These are phyloP conservation scores for Verticillium tricorpus DNA, from an alignment of 2,329 filamentous ascomycete species.

Conservation along the genomic window DNA sequence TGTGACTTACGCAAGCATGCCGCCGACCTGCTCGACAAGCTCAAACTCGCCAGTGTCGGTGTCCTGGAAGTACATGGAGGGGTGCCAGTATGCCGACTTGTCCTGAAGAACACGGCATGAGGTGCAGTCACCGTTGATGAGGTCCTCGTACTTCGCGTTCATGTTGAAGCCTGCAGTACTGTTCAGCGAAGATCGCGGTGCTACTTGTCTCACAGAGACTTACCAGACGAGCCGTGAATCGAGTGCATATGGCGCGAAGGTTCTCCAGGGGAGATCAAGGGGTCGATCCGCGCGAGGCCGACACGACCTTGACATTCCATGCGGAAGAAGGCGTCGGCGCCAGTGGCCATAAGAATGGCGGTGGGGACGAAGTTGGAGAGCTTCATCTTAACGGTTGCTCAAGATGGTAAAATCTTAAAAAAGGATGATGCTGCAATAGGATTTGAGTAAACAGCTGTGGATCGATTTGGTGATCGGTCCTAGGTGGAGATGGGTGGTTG, in stretches of 20 bases:
- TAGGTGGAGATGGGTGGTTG: neutral
- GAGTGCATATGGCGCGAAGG: slow-evolving; percentile 66
- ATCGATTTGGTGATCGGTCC: neutral
- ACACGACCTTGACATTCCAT: slow-evolving; percentile 74
- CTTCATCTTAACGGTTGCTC: neutral
- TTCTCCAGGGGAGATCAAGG: slow-evolving; percentile 60
- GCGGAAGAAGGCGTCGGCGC: slow-evolving; percentile 74
- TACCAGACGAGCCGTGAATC: slow-evolving; percentile 73
- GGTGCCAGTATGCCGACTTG: slow-evolving; percentile 86
- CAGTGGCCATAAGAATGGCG: slow-evolving; percentile 1
- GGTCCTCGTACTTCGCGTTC: slow-evolving; percentile 49
- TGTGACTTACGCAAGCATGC: slow-evolving; percentile 73
- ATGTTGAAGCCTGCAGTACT: slow-evolving; percentile 57
- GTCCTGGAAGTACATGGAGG: slow-evolving; percentile 72
- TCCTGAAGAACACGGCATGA: slow-evolving; percentile 78
- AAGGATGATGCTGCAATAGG: neutral
- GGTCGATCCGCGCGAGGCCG: slow-evolving; percentile 71
- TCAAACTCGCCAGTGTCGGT: slow-evolving; percentile 58
- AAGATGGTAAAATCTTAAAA: neutral
- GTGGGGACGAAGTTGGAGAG: neutral
- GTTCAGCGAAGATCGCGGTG: neutral
- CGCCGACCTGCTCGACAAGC: slow-evolving; percentile 69
- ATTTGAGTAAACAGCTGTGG: neutral
- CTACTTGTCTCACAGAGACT: slow-evolving; percentile 28
- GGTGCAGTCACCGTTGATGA: slow-evolving; percentile 65